A percentile compares a stretch with the other conserved stretches of the same genome.
These are phyloP conservation scores for Podaxis rugospora DNA, from an alignment of 768 basidiomycete genomes.

Conservation along the genomic window DNA sequence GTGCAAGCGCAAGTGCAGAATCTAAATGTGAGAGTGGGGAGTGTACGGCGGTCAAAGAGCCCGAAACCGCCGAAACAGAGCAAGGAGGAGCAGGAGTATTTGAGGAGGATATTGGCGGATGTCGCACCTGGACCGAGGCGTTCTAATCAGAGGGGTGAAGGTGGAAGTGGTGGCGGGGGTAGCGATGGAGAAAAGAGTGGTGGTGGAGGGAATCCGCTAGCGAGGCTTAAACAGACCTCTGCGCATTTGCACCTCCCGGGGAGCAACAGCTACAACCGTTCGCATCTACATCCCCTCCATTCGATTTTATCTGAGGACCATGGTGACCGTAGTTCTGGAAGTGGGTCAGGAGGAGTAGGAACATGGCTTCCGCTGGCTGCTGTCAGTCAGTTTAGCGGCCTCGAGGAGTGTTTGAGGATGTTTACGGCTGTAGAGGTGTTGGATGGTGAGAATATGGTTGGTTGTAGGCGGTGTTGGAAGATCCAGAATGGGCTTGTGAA, in stretches of 20 bases:
- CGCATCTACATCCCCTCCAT: background rate
- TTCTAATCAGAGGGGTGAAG: conserved; percentile 26
- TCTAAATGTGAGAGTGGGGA: background rate
- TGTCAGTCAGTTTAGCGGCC: conserved; percentile 46
- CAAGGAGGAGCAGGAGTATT: conserved; percentile 57
- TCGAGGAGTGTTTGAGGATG: conserved; percentile 78
- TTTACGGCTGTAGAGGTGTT: conserved; percentile 94
- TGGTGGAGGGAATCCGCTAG: conserved; percentile 18
- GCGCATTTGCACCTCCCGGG: conserved; percentile 1
- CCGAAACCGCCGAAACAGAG: conserved; percentile 52
- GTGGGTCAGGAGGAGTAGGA: conserved; percentile 12
- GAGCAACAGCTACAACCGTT: background rate
- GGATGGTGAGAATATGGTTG: conserved; percentile 92
- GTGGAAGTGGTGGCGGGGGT: conserved; percentile 14
- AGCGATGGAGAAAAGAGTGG: conserved; percentile 15
- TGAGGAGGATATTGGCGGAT: conserved; percentile 67
- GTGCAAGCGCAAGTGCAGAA: background rate
- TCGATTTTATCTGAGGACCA: conserved; percentile 3
- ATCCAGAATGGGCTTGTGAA: conserved; percentile 56
- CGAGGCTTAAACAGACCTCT: conserved; percentile 1
- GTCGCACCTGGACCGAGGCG: conserved; percentile 29
- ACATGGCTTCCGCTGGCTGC: conserved; percentile 37
- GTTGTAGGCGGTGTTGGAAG: conserved; percentile 94
- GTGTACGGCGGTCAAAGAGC: conserved; percentile 31
- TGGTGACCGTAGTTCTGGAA: background rate